Evolutionary conservation across 805 yeast species (phyloP).

Genomic region (Soucietia sequanensis): DNA sequence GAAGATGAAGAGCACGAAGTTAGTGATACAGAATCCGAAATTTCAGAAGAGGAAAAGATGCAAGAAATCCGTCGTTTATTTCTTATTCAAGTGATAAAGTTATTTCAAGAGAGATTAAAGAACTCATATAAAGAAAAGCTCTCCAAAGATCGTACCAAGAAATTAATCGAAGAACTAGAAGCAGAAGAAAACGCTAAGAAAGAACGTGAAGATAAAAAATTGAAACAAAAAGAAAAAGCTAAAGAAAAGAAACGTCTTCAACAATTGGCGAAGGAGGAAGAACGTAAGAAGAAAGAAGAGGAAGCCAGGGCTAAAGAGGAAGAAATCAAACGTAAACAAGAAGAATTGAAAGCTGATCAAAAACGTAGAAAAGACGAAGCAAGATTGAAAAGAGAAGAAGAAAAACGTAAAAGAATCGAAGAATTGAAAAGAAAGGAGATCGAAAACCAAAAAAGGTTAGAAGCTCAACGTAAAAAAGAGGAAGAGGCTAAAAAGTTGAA

Average conservation of each 20-base stretch:
- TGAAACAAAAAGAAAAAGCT: conserved; percentile 63
- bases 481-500: conserved; percentile 23
- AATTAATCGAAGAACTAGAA: conserved; percentile 65
- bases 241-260: conserved; percentile 66
- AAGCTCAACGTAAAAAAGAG: conserved; percentile 27
- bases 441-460: conserved; percentile 29
- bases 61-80: conserved; percentile 79
- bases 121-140: conserved; percentile 76
- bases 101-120: conserved; percentile 70
- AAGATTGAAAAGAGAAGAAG: conserved; percentile 44
- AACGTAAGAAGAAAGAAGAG: conserved; percentile 52
- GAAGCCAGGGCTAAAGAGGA: conserved; percentile 42
- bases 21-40: conserved; percentile 34
- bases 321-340: conserved; percentile 28
- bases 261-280: conserved; percentile 64
- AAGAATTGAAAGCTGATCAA: conserved; percentile 36
- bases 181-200: conserved; percentile 65
- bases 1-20: conserved; percentile 43
- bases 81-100: conserved; percentile 74
- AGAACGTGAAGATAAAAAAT: conserved; percentile 65
- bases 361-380: conserved; percentile 38
- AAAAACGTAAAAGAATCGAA: conserved; percentile 44
- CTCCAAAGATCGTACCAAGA: conserved; percentile 69
- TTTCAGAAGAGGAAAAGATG: conserved; percentile 58
- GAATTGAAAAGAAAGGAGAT: conserved; percentile 31